Base-by-base conservation (phyloP, 352 stramenopile genomes). In the Bremia lactucae region DNA sequence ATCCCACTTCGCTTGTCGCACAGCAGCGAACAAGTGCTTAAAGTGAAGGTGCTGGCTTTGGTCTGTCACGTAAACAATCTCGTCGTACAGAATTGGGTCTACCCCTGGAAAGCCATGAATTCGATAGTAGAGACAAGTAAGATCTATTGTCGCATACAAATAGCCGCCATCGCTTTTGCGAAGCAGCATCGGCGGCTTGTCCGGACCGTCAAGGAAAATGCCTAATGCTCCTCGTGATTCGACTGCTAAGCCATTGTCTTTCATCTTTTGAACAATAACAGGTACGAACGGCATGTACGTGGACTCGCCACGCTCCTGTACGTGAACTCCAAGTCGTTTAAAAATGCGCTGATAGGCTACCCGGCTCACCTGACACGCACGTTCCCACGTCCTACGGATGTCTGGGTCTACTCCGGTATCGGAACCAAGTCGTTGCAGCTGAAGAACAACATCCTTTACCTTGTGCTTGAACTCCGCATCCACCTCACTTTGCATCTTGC, bases 41-140 rank as follows among this genome's bases (percentile, higher is more conserved):
- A 92, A 92, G 47, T 92, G 76, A 9, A 83, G 40, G 35, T 84
- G 64, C 46, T 92, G 79, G 22, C 76, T 85, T 43, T 81, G 56
- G 46, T 92, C 79, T 0, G 79, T 92, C 33, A 89, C 67, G 48
- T 92, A 89, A 14, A 92, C 53, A 24, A 87, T 62, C 53, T 87
- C 66, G 39, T 92, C 76, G 60, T 92, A 87, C 23, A 55, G 39
- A 9, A 59, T 83, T 1, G 62, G 36, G 23, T 89, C 79, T 6
- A 89, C 59, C 10, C 68, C 72, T 1, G 69, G 59, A 34, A 84
- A 77, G 9, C 75, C 75, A 35, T 80, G 67, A 39, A 92, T 82
- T 18, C 79, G 76, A 9, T 70, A 87, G 42, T 83, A 54, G 14
- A 92, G 46, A 24, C 73, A 83, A 19, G 76, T 59, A 5, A 89